Evolutionary conservation across 2,329 filamentous ascomycete species (phyloP).

Genomic region (Colletotrichum camelliae): DNA sequence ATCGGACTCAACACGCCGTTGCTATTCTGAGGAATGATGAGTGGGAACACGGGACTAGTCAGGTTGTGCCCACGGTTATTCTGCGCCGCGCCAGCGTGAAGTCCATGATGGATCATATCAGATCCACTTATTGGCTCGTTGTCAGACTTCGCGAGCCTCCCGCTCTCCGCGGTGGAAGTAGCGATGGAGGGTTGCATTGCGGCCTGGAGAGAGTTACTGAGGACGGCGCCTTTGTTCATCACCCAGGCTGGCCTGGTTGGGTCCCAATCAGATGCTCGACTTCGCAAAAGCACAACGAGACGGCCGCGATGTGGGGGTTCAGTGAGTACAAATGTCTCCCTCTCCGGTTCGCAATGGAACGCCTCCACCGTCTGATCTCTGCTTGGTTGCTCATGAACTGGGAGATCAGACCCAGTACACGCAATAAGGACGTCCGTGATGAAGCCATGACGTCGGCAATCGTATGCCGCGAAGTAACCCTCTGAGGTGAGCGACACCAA

Average conservation of each 20-base stretch:
- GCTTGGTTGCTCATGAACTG: not conserved
- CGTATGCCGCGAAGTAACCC: not conserved
- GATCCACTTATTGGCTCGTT: not conserved
- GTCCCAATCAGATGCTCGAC: not conserved
- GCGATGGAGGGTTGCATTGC: constrained; percentile 6
- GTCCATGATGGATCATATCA: not conserved
- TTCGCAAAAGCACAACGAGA: not conserved
- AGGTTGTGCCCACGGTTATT: not conserved
- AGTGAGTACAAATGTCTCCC: not conserved
- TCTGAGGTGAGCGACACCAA: not conserved
- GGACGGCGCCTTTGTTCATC: not conserved
- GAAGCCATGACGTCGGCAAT: constrained; percentile 1
- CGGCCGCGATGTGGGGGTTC: not conserved
- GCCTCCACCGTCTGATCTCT: not conserved
- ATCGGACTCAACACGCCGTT: not conserved
- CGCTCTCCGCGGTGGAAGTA: not conserved
- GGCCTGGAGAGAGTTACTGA: not conserved
- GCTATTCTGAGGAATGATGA: not conserved
- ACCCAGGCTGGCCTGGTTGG: not conserved
- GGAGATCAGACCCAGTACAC: not conserved
- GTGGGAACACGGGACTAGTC: not conserved
- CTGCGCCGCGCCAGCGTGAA: not conserved
- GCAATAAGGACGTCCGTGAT: not conserved
- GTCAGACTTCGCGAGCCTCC: not conserved
- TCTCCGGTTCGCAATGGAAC: not conserved